These are phyloP conservation scores for Sarcomyxa edulis DNA, from an alignment of 768 basidiomycete species.

Conservation along the genomic window DNA sequence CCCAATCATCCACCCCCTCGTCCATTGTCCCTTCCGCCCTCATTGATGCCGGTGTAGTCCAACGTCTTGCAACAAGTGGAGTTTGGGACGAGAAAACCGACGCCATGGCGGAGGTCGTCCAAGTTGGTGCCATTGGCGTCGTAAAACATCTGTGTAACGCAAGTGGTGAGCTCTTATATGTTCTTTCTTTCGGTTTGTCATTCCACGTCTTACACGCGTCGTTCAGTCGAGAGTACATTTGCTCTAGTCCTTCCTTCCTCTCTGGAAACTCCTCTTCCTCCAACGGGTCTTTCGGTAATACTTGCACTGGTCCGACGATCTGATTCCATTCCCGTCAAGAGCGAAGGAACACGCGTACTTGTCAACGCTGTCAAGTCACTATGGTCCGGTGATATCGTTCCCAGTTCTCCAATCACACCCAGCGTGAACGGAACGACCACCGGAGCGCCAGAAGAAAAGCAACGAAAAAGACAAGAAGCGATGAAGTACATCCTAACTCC, in stretches of 20 bases:
- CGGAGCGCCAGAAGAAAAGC: slow-evolving; percentile 31
- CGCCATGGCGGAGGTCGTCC: slow-evolving; percentile 77
- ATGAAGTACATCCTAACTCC: slow-evolving; percentile 45
- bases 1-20: slow-evolving; percentile 60
- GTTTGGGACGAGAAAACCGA: slow-evolving; percentile 73
- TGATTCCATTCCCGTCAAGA: slow-evolving; percentile 77
- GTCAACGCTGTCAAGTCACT: slow-evolving; percentile 82
- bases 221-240: slow-evolving; percentile 38
- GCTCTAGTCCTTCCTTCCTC: slow-evolving; percentile 46
- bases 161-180: slow-evolving; percentile 45
- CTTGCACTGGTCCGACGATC: slow-evolving; percentile 73
- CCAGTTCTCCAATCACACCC: slow-evolving; percentile 14
- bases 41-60: slow-evolving; percentile 57
- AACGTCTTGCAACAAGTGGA: slow-evolving; percentile 52
- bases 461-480: slow-evolving; percentile 47
- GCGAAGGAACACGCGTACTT: slow-evolving; percentile 85
- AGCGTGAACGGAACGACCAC: slow-evolving; percentile 14
- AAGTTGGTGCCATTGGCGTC: slow-evolving; percentile 82
- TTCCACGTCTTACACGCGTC: slow-evolving; percentile 1
- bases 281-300: slow-evolving; percentile 61
- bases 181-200: not conserved
- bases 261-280: slow-evolving; percentile 17
- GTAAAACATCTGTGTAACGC: slow-evolving; percentile 84
- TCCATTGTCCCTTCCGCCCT: slow-evolving; percentile 54
- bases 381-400: slow-evolving; percentile 48